phyloP scores from a whole-genome alignment of 164 flowering plant species.

The Vitis rotundifolia region DNA sequence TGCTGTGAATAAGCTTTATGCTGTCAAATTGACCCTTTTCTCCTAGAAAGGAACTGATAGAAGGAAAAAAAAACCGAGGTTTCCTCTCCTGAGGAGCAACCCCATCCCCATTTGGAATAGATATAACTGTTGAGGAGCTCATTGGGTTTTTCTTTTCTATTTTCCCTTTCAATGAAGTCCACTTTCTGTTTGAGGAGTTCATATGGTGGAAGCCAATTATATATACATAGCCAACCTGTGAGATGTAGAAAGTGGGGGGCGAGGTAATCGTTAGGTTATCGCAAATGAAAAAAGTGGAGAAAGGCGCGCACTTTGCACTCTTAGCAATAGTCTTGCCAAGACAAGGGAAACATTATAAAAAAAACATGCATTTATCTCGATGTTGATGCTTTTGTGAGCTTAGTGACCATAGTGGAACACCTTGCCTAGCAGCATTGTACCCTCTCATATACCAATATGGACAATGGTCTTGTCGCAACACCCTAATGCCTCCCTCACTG shows the following conservation, averaged over 20 bases:
- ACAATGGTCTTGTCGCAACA: neutral
- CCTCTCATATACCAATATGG: neutral
- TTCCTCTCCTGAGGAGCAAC: slow-evolving; percentile 6
- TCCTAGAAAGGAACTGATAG: slow-evolving; percentile 9
- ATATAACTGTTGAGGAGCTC: slow-evolving; percentile 18
- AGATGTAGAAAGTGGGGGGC: neutral
- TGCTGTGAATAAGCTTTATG: slow-evolving; percentile 39
- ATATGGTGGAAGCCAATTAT: slow-evolving; percentile 4
- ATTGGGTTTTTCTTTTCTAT: neutral
- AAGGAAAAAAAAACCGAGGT: neutral
- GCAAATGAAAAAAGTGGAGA: no score
- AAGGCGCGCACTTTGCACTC: no score
- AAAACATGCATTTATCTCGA: neutral
- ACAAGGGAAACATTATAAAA: neutral
- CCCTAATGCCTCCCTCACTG: neutral
- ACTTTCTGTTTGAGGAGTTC: neutral
- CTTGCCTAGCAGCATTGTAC: neutral
- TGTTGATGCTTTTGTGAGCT: neutral
- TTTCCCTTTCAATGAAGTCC: neutral
- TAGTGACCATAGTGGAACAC: slow-evolving; percentile 4
- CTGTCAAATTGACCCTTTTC: slow-evolving; percentile 10
- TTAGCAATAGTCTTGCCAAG: neutral
- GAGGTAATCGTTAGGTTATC: no score
- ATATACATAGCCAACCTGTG: neutral
- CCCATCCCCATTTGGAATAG: slow-evolving; percentile 23